Conservation (phyloP, 768 basidiomycete species). For the Leccinum subgranulosum region DNA sequence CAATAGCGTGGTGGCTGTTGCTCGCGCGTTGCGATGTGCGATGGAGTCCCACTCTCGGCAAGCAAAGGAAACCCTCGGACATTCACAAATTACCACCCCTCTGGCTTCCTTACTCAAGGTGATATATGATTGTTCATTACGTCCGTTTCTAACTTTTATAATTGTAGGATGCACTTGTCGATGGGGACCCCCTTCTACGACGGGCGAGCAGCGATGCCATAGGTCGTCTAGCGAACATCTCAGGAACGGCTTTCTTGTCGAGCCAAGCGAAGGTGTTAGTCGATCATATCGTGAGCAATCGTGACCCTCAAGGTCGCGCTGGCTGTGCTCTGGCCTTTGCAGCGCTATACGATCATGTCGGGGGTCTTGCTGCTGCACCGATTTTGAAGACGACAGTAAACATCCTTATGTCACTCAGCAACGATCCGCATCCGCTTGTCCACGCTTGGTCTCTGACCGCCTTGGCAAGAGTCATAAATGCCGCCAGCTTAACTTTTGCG, state of each 20-base stretch:
- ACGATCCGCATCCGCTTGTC: constrained; percentile 94
- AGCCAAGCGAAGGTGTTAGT: constrained; percentile 87
- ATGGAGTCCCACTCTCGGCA: constrained; percentile 52
- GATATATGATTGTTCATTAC: constrained; percentile 13
- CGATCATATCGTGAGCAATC: constrained; percentile 91
- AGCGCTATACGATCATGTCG: constrained; percentile 87
- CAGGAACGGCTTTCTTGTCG: constrained; percentile 80
- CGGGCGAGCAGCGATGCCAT: constrained; percentile 83
- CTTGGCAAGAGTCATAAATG: constrained; percentile 81
- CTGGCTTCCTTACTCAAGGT: constrained; percentile 80
- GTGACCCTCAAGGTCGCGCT: constrained; percentile 87
- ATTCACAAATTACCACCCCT: constrained; percentile 53
- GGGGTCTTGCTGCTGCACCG: constrained; percentile 91
- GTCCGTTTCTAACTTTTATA: constrained; percentile 8
- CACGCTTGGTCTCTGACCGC: constrained; percentile 92
- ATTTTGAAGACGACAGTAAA: constrained; percentile 95
- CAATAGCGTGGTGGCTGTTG: constrained; percentile 74
- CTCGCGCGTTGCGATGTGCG: constrained; percentile 62
- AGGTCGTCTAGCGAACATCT: constrained; percentile 80
- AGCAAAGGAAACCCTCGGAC: constrained; percentile 65
- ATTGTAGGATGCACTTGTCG: constrained; percentile 69
- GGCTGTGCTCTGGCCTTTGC: constrained; percentile 94
- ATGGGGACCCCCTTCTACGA: constrained; percentile 75
- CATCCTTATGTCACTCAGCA: constrained; percentile 89
- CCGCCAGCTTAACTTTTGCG: constrained; percentile 88